phyloP scores from a whole-genome alignment of 768 basidiomycete species.

The Coprinopsis sp. region DNA sequence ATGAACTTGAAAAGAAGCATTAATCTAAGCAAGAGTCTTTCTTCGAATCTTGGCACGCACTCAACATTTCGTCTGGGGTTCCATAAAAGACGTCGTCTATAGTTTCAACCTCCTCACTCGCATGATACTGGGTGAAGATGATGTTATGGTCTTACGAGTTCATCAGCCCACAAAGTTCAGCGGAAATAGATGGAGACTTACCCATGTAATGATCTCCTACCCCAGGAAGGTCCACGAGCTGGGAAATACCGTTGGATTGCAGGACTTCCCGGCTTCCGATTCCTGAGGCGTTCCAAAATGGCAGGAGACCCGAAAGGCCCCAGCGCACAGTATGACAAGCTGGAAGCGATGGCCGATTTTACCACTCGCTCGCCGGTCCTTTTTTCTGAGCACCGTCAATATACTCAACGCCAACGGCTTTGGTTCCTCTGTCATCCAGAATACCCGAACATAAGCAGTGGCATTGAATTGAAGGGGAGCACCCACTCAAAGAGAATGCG shows the following conservation, averaged over 20 bases:
- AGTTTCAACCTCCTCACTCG: slow-evolving; percentile 42
- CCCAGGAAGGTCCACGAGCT: slow-evolving; percentile 61
- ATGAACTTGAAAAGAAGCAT: slow-evolving; percentile 9
- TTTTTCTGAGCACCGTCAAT: slow-evolving; percentile 26
- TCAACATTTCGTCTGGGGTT: slow-evolving; percentile 30
- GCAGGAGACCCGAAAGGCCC: slow-evolving; percentile 53
- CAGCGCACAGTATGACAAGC: slow-evolving; percentile 47
- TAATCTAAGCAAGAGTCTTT: neutral
- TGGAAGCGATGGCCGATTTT: slow-evolving; percentile 32
- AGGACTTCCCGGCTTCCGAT: slow-evolving; percentile 56
- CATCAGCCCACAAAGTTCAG: neutral
- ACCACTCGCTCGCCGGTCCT: slow-evolving; percentile 19
- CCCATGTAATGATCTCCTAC: slow-evolving; percentile 71
- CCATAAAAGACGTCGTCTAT: slow-evolving; percentile 44
- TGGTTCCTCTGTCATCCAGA: slow-evolving; percentile 25
- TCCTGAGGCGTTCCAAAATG: slow-evolving; percentile 51
- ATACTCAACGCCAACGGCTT: slow-evolving; percentile 52
- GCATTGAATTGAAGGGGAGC: neutral
- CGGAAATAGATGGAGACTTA: slow-evolving; percentile 13
- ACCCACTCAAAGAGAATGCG: slow-evolving; percentile 47
- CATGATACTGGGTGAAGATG: slow-evolving; percentile 35
- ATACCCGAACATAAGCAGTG: neutral
- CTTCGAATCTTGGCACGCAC: slow-evolving; percentile 27
- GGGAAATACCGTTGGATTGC: slow-evolving; percentile 40
- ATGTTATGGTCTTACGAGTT: slow-evolving; percentile 38